A percentile compares a stretch with the other conserved stretches of the same genome.
phyloP scores from a whole-genome alignment of 2,329 filamentous ascomycete genomes.

The Beauveria australis region DNA sequence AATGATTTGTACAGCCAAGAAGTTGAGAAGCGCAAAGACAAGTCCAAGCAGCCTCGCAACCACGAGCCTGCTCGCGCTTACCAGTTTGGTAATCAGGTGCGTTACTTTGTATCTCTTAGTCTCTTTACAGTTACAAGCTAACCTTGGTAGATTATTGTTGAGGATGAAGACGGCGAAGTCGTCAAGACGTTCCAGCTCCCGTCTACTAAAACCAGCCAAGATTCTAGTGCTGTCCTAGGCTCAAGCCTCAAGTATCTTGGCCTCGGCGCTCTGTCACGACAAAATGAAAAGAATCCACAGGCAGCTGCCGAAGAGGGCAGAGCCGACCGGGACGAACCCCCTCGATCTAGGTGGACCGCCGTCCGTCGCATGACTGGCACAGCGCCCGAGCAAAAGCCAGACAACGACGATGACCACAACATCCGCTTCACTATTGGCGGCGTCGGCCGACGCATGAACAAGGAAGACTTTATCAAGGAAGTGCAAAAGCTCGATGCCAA shows the following conservation, averaged over 20 bases:
- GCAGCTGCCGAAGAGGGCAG: constrained; percentile 24
- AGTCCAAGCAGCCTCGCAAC: constrained; percentile 45
- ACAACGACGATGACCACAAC: constrained; percentile 59
- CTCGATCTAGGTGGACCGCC: not conserved
- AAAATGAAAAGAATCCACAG: constrained; percentile 27
- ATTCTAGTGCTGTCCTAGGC: constrained; percentile 30
- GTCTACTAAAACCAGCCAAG: constrained; percentile 38
- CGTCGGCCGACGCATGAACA: constrained; percentile 67
- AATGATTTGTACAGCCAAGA: constrained; percentile 51
- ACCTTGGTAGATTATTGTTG: constrained; percentile 63
- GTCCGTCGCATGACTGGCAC: constrained; percentile 7
- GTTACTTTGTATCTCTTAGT: constrained; percentile 19
- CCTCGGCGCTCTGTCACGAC: constrained; percentile 37
- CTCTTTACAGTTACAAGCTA: constrained; percentile 18
- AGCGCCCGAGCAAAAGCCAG: constrained; percentile 19
- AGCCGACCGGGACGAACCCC: constrained; percentile 19
- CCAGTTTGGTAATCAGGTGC: constrained; percentile 71
- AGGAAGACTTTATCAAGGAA: constrained; percentile 69
- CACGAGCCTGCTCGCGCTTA: constrained; percentile 73
- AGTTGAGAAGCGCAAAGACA: constrained; percentile 52
- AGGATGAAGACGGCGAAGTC: constrained; percentile 80
- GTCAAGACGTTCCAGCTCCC: constrained; percentile 76
- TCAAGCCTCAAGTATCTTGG: constrained; percentile 47
- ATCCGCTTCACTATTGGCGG: constrained; percentile 71
- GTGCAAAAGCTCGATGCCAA: constrained; percentile 64